Conservation (phyloP, 73 alveolate species). For the Blepharisma stoltei region DNA sequence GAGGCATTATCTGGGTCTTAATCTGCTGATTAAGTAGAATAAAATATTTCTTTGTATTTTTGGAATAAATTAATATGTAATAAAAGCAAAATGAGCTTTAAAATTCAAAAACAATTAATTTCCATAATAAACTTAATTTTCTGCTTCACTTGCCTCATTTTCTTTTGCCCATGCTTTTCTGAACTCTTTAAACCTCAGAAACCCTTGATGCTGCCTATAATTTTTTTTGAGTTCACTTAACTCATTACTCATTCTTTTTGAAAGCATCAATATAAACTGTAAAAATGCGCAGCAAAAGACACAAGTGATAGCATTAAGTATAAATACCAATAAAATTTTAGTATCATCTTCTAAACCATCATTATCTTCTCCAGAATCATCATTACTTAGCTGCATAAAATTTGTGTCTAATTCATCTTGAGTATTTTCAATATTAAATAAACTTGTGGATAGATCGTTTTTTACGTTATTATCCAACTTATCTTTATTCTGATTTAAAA, state of each 20-base stretch:
- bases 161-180: not conserved
- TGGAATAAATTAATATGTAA: no score
- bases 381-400: constrained; percentile 27
- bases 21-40: no score
- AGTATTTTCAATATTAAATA: no score
- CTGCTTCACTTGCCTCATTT: not conserved
- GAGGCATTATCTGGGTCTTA: no score
- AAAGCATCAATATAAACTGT: not conserved
- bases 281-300: not conserved
- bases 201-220: not conserved
- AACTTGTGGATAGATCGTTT: no score
- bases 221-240: not conserved
- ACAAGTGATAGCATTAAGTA: constrained; percentile 20
- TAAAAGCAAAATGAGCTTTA: no score
- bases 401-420: no score
- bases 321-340: constrained; percentile 1
- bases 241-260: not conserved
- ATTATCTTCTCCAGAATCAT: not conserved
- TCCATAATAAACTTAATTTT: no score
- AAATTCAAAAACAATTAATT: no score
- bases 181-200: not conserved
- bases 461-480: no score
- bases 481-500: no score
- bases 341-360: constrained; percentile 23
- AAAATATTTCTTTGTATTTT: no score